Evolutionary conservation across 2,329 filamentous ascomycete species (phyloP).

Genomic region (Beauveria sp.): DNA sequence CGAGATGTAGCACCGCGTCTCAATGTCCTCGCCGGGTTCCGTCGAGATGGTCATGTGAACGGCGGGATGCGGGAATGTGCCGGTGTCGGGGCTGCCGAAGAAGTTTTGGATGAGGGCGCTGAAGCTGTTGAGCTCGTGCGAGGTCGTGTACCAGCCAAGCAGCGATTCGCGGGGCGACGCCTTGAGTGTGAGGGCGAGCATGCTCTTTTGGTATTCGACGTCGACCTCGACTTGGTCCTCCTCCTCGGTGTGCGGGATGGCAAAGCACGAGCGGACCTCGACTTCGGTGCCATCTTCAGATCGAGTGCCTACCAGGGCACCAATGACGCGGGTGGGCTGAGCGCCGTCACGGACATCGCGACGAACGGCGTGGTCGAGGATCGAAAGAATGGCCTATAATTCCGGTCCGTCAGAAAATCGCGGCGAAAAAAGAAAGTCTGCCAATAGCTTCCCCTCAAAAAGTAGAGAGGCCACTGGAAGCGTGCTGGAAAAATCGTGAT

Average conservation of each 20-base stretch:
- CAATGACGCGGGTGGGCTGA: conserved; percentile 92
- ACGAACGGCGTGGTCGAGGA: conserved; percentile 90
- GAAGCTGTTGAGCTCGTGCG: conserved; percentile 95
- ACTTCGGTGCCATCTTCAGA: conserved; percentile 96
- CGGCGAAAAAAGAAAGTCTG: not conserved
- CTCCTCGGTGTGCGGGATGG: conserved; percentile 96
- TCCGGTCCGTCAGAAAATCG: not conserved
- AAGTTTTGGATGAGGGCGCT: conserved; percentile 97
- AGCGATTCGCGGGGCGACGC: conserved; percentile 89
- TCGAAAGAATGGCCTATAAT: conserved; percentile 58
- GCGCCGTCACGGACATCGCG: conserved; percentile 60
- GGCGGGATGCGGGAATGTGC: conserved; percentile 94
- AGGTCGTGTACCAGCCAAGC: conserved; percentile 97
- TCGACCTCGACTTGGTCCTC: conserved; percentile 98
- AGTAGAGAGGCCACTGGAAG: not conserved
- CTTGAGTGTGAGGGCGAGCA: conserved; percentile 90
- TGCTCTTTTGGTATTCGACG: conserved; percentile 99
- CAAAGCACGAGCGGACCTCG: conserved; percentile 93
- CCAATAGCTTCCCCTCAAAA: not conserved
- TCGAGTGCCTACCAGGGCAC: conserved; percentile 84
- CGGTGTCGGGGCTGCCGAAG: conserved; percentile 93
- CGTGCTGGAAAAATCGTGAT: not conserved
- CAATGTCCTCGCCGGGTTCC: conserved; percentile 78
- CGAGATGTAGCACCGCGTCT: conserved; percentile 89
- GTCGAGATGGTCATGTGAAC: conserved; percentile 94